A percentile compares a stretch with the other conserved stretches of the same genome.
These are phyloP conservation scores for Mucor saturninus DNA, from an alignment of 371 early-diverging fungal species.

Conservation along the genomic window DNA sequence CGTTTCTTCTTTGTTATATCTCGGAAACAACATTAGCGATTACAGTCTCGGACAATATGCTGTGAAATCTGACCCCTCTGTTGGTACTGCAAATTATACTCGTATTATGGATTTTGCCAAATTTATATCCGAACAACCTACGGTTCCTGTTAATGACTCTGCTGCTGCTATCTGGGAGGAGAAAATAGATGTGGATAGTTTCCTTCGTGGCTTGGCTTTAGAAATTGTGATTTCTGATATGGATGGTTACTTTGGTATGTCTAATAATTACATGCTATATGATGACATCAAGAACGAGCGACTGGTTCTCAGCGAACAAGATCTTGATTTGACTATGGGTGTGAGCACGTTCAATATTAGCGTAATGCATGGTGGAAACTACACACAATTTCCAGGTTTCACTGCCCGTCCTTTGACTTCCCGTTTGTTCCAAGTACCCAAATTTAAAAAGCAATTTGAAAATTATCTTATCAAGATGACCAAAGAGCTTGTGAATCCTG, in stretches of 20 bases:
- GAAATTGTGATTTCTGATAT: conserved; percentile 17
- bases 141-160: conserved; percentile 1
- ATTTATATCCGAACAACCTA: conserved; percentile 20
- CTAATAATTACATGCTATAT: conserved; percentile 42
- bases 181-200: conserved; percentile 19
- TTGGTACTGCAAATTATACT: conserved; percentile 14
- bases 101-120: conserved; percentile 22
- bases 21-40: conserved; percentile 24
- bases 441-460: conserved; percentile 21
- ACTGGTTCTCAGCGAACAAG: conserved; percentile 34
- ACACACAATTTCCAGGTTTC: conserved; percentile 27
- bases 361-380: conserved; percentile 29
- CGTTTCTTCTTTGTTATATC: conserved; percentile 23
- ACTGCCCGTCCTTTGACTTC: conserved; percentile 31
- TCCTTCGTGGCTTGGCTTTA: conserved; percentile 21
- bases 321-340: conserved; percentile 39
- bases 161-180: conserved; percentile 16
- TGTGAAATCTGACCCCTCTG: conserved; percentile 7
- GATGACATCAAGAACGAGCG: conserved; percentile 18
- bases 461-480: conserved; percentile 6
- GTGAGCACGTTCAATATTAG: conserved; percentile 16
- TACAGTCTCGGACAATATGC: conserved; percentile 19
- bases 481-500: conserved; percentile 15
- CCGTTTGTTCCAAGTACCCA: conserved; percentile 22
- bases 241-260: conserved; percentile 36